Conservation (phyloP, 2,329 filamentous ascomycete species). For the Chrysosporium keratinophilum region DNA sequence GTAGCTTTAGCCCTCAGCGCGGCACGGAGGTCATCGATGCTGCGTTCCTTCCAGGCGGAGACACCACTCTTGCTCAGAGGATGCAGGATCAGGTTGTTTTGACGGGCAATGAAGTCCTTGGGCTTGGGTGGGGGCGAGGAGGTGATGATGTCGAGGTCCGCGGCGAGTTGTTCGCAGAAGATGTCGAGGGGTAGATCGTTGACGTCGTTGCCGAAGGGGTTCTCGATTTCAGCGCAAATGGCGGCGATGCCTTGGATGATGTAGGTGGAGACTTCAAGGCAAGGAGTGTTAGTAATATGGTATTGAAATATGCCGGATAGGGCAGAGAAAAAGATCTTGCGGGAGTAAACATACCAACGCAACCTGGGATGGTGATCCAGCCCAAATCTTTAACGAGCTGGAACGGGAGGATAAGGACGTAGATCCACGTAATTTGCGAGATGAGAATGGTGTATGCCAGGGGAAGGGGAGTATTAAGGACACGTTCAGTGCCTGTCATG, state of each 20-base stretch:
- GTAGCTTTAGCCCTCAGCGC: slow-evolving; percentile 32
- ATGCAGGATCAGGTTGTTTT: slow-evolving; percentile 47
- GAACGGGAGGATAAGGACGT: slow-evolving; percentile 70
- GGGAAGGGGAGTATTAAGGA: slow-evolving; percentile 71
- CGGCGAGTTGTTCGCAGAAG: slow-evolving; percentile 64
- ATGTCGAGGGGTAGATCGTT: slow-evolving; percentile 69
- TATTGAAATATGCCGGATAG: neutral
- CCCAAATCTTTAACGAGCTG: slow-evolving; percentile 55
- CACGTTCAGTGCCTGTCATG: slow-evolving; percentile 61
- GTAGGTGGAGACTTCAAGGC: slow-evolving; percentile 50
- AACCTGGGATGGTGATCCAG: slow-evolving; percentile 71
- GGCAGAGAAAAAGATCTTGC: neutral
- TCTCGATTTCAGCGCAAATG: slow-evolving; percentile 74
- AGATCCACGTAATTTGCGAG: slow-evolving; percentile 76
- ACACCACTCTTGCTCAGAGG: slow-evolving; percentile 44
- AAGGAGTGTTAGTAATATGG: neutral
- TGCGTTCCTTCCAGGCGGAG: slow-evolving; percentile 41
- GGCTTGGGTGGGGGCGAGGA: slow-evolving; percentile 44
- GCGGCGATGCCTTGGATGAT: slow-evolving; percentile 69
- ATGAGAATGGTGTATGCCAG: slow-evolving; percentile 77
- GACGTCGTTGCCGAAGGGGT: slow-evolving; percentile 73
- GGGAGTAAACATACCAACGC: slow-evolving; percentile 39
- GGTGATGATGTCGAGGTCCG: slow-evolving; percentile 65
- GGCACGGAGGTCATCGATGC: slow-evolving; percentile 38
- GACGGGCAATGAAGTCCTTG: slow-evolving; percentile 42